These are phyloP conservation scores for Thelonectria blattea DNA, from an alignment of 2,329 filamentous ascomycete genomes.

Conservation along the genomic window DNA sequence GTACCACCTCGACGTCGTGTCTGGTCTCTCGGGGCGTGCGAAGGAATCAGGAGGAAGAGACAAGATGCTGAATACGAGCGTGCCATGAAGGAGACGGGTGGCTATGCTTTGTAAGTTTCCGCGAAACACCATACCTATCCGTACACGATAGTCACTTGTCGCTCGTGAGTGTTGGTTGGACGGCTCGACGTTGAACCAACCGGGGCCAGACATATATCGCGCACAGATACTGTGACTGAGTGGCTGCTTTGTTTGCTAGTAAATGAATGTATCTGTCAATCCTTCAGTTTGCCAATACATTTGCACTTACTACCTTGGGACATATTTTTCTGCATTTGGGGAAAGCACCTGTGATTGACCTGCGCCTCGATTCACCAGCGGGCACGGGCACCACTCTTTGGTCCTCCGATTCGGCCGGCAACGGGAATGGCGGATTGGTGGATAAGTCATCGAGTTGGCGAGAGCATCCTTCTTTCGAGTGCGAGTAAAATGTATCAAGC, in stretches of 20 bases:
- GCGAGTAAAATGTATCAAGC: neutral
- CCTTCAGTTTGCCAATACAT: neutral
- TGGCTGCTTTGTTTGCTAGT: neutral
- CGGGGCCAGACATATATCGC: neutral
- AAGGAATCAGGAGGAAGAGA: neutral
- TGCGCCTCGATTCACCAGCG: neutral
- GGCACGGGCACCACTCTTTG: neutral
- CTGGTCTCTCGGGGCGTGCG: neutral
- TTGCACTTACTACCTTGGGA: neutral
- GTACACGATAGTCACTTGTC: neutral
- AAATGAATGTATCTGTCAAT: neutral
- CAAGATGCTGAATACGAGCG: neutral
- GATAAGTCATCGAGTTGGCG: neutral
- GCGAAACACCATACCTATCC: neutral
- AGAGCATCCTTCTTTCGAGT: neutral
- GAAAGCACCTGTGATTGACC: slow-evolving; percentile 7
- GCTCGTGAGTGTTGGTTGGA: neutral
- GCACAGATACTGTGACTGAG: neutral
- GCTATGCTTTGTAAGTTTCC: neutral
- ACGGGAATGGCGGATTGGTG: neutral
- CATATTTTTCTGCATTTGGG: neutral
- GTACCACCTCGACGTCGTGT: neutral
- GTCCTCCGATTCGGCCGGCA: neutral
- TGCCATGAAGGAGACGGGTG: neutral
- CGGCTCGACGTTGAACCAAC: neutral